A percentile compares a stretch with the other conserved stretches of the same genome.
These are phyloP conservation scores for Clonostachys rhizophaga DNA, from an alignment of 2,329 filamentous ascomycete species.

Conservation along the genomic window DNA sequence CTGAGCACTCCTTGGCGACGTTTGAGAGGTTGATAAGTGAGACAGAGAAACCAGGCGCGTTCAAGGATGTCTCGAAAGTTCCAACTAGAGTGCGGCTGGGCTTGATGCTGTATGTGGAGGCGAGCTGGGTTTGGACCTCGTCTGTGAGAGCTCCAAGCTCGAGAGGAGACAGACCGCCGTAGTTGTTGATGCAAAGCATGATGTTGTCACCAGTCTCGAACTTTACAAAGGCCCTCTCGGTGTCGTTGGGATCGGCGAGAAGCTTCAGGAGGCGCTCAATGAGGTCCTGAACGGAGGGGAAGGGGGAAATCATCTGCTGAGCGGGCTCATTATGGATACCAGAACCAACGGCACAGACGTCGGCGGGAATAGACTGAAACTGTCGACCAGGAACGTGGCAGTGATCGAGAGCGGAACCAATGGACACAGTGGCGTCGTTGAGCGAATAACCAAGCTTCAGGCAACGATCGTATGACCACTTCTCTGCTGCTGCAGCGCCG, in stretches of 20 bases:
- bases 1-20: conserved; percentile 15
- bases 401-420: conserved; percentile 66
- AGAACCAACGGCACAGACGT: conserved; percentile 41
- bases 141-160: conserved; percentile 50
- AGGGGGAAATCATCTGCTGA: conserved; percentile 20
- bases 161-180: conserved; percentile 49
- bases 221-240: conserved; percentile 46
- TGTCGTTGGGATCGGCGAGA: conserved; percentile 42
- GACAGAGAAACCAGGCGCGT: conserved; percentile 51
- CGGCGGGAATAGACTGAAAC: conserved; percentile 34
- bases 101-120: conserved; percentile 15
- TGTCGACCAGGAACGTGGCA: conserved; percentile 66
- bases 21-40: conserved; percentile 44
- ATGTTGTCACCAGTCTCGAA: conserved; percentile 37
- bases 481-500: conserved; percentile 57
- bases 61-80: conserved; percentile 46
- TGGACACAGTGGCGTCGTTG: conserved; percentile 56
- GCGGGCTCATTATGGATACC: conserved; percentile 47
- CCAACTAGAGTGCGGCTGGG: conserved; percentile 28
- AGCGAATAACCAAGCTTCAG: conserved; percentile 48
- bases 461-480: conserved; percentile 54
- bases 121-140: conserved; percentile 42
- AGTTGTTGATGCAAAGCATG: conserved; percentile 51
- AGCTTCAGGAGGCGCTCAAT: conserved; percentile 44
- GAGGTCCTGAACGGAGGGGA: conserved; percentile 29